Evolutionary conservation across 441 rosid species (phyloP), one percentile per base, ranked within the genome.

Genomic region (Brassica hybrid): DNA sequence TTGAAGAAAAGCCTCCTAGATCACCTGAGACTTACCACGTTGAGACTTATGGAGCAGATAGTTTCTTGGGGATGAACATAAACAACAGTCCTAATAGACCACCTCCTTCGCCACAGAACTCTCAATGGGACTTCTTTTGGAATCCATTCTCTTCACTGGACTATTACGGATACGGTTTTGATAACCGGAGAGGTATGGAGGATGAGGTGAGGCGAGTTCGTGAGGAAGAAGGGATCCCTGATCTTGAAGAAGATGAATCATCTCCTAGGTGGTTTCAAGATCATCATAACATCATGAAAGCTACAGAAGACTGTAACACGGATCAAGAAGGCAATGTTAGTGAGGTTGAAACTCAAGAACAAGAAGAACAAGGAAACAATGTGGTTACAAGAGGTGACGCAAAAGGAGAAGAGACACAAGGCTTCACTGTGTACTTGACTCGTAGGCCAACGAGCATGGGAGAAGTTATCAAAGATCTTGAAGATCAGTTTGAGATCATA

Each of bases 71-170:
- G 19, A 76, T 81, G 83, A 91, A 72, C 69, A 62, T 48, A 13
- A 13, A 30, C 62, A 69, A 23, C 66, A 14, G 68, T 64, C 9
- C 85, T 36, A 83, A 69, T 25, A 72, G 89, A 45, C 96, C 90
- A 77, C 97, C 93, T 38, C 88, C 87, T 48, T 88, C 96, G 0
- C 97, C 97, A 23, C 98, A 86, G 66, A 84, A 85, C 64, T 90
- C 98, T 1, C 97, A 87, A 70, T 94, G 98, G 98, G 96, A 94
- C 74, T 85, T 85, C 83, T 94, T 94, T 81, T 94, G 97, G 98
- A 92, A 94, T 74, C 97, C 97, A 5, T 91, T 94, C 78, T 86
- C 98, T 4, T 89, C 96, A 11, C 56, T 91, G 54, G 98, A 94
- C 65, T 73, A 86, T 77, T 90, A 88, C 73, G 92, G 88, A 6